phyloP scores from a whole-genome alignment of 2,329 filamentous ascomycete genomes.

The Rhytidhysteron rufulum region DNA sequence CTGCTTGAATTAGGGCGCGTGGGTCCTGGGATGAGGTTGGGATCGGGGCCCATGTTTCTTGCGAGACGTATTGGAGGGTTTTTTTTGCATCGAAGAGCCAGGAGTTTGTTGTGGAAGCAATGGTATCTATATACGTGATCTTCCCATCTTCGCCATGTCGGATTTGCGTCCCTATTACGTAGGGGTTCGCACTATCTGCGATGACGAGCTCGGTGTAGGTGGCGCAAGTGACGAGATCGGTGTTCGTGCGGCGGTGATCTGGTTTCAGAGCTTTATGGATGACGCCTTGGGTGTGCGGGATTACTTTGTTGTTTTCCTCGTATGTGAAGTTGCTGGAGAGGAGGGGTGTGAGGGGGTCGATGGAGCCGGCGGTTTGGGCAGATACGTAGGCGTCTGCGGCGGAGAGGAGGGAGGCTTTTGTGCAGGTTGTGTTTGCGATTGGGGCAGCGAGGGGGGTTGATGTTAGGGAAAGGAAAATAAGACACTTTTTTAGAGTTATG shows the following conservation, averaged over 20 bases:
- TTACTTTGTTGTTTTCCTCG: conserved; percentile 16
- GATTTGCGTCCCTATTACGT: conserved; percentile 17
- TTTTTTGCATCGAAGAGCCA: conserved; percentile 22
- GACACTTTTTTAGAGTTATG: not conserved
- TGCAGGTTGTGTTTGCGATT: conserved; percentile 6
- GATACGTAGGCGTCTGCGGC: conserved; percentile 15
- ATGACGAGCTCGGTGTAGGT: conserved; percentile 20
- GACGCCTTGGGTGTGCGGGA: conserved; percentile 4
- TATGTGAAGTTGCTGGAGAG: conserved; percentile 12
- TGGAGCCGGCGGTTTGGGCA: conserved; percentile 13
- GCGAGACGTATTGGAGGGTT: conserved; percentile 14
- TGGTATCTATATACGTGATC: conserved; percentile 12
- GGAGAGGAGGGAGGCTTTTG: conserved; percentile 5
- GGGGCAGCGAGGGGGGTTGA: not conserved
- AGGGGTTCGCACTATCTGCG: conserved; percentile 9
- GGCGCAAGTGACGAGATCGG: conserved; percentile 16
- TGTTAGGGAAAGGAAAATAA: not conserved
- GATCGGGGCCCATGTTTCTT: conserved; percentile 14
- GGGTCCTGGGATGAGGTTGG: conserved; percentile 6
- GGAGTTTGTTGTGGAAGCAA: conserved; percentile 11
- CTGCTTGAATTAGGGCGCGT: conserved; percentile 14
- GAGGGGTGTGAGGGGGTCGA: conserved; percentile 6
- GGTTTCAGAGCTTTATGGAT: conserved; percentile 13
- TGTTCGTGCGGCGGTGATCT: conserved; percentile 18
- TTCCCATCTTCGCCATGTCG: conserved; percentile 8